These are phyloP conservation scores for Prunella vulgaris DNA, from an alignment of 257 asterid species.

Conservation along the genomic window DNA sequence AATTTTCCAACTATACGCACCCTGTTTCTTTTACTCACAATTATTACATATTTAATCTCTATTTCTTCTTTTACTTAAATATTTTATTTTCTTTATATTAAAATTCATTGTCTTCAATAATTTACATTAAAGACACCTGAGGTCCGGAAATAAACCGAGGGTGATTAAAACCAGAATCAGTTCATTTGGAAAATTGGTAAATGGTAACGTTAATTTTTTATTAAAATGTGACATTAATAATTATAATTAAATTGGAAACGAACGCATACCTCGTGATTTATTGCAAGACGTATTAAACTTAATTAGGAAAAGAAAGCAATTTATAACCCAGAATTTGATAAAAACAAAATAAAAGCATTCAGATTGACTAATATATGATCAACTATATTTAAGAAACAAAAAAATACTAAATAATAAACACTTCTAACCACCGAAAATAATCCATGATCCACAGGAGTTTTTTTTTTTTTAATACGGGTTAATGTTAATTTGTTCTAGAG, in stretches of 20 bases:
- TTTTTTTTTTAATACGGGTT: background rate
- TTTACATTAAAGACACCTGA: background rate
- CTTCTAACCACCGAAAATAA: background rate
- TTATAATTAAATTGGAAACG: no score
- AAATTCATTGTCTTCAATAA: background rate
- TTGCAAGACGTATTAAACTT: no score
- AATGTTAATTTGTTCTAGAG: background rate
- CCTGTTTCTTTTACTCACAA: constrained; percentile 13
- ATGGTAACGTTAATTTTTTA: no score
- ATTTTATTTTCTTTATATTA: background rate
- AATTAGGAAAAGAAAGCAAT: no score
- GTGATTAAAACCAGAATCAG: no score
- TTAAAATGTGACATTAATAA: no score
- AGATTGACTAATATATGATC: background rate
- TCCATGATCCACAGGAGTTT: background rate
- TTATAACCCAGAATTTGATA: background rate
- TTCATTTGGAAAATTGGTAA: no score
- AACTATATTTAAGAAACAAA: no score
- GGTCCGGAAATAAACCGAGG: background rate
- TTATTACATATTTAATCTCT: background rate
- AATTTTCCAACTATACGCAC: constrained; percentile 23
- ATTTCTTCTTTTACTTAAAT: background rate
- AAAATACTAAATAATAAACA: background rate
- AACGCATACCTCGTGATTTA: no score
- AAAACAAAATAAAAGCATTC: background rate